Evolutionary conservation across 345 rosid species (phyloP).

Genomic region (Gossypium sturtianum): DNA sequence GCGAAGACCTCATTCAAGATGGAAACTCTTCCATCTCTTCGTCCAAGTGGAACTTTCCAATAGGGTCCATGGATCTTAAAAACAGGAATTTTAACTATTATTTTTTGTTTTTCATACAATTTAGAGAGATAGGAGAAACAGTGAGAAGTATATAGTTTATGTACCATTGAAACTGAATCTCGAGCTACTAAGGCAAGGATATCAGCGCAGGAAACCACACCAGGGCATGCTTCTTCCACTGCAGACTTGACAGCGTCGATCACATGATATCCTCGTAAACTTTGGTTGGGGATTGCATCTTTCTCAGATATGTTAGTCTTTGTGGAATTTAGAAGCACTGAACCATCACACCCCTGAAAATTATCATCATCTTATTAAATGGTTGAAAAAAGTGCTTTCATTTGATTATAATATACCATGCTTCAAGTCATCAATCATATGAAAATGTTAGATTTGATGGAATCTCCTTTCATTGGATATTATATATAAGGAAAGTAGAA

Average conservation of each 20-base stretch:
- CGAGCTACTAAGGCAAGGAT: constrained; percentile 53
- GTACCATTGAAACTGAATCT: constrained; percentile 35
- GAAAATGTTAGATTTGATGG: neutral
- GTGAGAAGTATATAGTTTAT: neutral
- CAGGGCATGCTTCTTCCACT: constrained; percentile 63
- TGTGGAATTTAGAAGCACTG: constrained; percentile 53
- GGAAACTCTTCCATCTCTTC: constrained; percentile 65
- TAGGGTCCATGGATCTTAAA: constrained; percentile 48
- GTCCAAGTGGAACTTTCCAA: constrained; percentile 54
- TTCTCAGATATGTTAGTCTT: constrained; percentile 45
- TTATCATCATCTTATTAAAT: neutral
- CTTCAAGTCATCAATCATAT: neutral
- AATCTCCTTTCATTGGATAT: neutral
- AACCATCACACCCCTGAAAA: constrained; percentile 80
- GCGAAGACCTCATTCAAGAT: constrained; percentile 19
- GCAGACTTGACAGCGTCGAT: constrained; percentile 57
- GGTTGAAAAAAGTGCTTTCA: neutral
- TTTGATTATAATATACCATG: neutral
- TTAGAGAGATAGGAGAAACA: neutral
- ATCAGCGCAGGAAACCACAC: constrained; percentile 79
- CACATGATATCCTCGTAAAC: constrained; percentile 51
- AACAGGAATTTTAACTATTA: neutral
- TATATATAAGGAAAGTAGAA: neutral
- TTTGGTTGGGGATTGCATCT: constrained; percentile 38
- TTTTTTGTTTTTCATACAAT: neutral